Base-by-base conservation (phyloP, 2,329 filamentous ascomycete genomes). In the Fusarium globosum region DNA sequence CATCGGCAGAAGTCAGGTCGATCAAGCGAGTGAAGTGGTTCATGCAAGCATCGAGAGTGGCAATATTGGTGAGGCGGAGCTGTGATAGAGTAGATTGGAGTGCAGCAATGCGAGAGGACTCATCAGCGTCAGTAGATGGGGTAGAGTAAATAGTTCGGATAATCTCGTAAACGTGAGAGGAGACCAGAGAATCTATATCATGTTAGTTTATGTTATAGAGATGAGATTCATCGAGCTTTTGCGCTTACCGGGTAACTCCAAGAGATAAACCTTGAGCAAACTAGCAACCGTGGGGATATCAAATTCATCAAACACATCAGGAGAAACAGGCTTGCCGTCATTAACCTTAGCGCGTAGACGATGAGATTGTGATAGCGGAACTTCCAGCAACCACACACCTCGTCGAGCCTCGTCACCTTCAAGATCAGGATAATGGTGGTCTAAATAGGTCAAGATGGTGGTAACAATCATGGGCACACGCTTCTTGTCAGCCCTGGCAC, bases 101-200 rank as follows among this genome's bases (percentile, higher is more conserved):
- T 69, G 98, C 94, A 61, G 95, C 93, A 73, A 99, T 89, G 60
- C 96, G 93, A 18, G 94, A 91, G 58, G 91, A 88, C 77, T 97
- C 94, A 7, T 91, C 91, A 21, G 90, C 89, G 65, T 97, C 94
- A 46, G 93, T 89, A 52, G 93, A 88, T 18, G 94, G 92, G 20
- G 93, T 95, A 52, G 91, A 92, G 85, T 99, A 99, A 74, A 99
- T 97, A 4, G 95, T 98, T 84, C 97, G 95, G 81, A 99, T 92
- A 80, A 99, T 98, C 85, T 99, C 97, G 82, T 99, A 99, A 66
- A 99, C 95, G 81, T 98, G 96, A 45, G 95, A 97, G 64, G 96
- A 98, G 70, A 99, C 96, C 71, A 99, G 88, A n/a, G 96, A 98
- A 83, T 99, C 96, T 96, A 52, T 21, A 15, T 26, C 23, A 7